Base-by-base conservation (phyloP, 2,329 filamentous ascomycete genomes). In the Zalaria sp. region DNA sequence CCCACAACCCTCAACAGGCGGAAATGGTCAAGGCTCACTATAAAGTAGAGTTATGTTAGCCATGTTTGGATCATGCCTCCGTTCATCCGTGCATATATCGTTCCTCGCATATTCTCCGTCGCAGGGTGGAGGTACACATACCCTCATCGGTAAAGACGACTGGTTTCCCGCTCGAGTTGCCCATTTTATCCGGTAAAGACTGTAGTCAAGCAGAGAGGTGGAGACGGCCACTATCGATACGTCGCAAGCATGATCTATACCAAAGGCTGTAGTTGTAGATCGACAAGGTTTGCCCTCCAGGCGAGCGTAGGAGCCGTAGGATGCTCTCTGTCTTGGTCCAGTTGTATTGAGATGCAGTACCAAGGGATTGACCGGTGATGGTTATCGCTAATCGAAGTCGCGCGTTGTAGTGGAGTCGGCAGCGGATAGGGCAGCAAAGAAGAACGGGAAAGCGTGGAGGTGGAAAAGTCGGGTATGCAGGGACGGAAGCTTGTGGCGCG, bases 11-110 rank as follows among this genome's bases (percentile, higher is more conserved):
- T 81, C 50, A 96, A 69, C 43, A 98, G 73, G 51, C 89, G 84
- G 64, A 98, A 98, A 65, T 98, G 91, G 58, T 95, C 95, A 53
- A 98, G 79, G 62, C 89, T 96, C 53, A 94, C 91, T 94, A 54
- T 35, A 37, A 28, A 35, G 7, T 7, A 9, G 34, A 27, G 38
- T 39, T 34, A 34, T 34, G n/a, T 34, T n/a, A 34, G 31, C n/a
- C 31, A 8, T 34, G 8, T 8, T 8, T 8, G 8, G 31, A 8
- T n/a, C 31, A 34, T 34, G 31, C n/a, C 31, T n/a, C 31, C 8
- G 31, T n/a, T 34, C 31, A 8, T 34, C 40, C 11, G 34, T 9
- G n/a, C 25, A n/a, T 26, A 5, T 29, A n/a, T 34, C 31, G n/a
- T n/a, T 34, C 31, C 8, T 8, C 31, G 8, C n/a, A n/a, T 34